phyloP scores from a whole-genome alignment of 192 early-diverging fungal species.

The Pilaira anomala region DNA sequence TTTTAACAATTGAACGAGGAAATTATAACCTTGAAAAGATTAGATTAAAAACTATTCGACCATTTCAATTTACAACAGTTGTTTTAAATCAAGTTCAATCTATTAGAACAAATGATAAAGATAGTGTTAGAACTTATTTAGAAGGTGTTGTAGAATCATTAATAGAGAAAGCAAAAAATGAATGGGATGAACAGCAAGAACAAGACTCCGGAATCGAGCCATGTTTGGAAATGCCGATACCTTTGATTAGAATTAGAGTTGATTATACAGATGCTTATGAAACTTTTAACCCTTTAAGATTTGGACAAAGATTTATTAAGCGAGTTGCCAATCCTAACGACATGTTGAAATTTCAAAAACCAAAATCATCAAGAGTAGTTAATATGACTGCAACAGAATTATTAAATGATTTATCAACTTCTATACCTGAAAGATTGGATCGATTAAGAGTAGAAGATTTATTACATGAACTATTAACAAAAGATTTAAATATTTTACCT shows the following conservation, averaged over 20 bases:
- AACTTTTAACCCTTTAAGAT: conserved; percentile 82
- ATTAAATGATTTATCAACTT: conserved; percentile 33
- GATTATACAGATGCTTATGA: conserved; percentile 85
- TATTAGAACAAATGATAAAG: conserved; percentile 52
- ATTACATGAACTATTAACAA: background rate
- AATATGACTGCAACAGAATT: conserved; percentile 2
- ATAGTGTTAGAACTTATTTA: conserved; percentile 52
- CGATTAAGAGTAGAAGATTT: background rate
- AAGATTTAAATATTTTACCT: background rate
- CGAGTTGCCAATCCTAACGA: conserved; percentile 87
- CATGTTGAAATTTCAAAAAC: conserved; percentile 79
- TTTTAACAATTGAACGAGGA: conserved; percentile 61
- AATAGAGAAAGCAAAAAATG: conserved; percentile 60
- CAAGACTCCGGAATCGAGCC: background rate
- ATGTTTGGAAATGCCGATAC: conserved; percentile 55
- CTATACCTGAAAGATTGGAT: background rate
- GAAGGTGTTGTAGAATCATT: conserved; percentile 58
- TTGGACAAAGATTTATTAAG: conserved; percentile 77
- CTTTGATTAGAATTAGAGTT: conserved; percentile 79
- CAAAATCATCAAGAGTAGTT: conserved; percentile 23
- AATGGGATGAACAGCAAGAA: conserved; percentile 44
- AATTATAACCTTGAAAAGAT: conserved; percentile 76
- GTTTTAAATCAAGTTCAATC: conserved; percentile 48
- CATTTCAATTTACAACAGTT: conserved; percentile 78
- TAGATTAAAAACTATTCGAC: conserved; percentile 75